Evolutionary conservation across 768 basidiomycete genomes (phyloP).

Genomic region (Trametes meyenii): DNA sequence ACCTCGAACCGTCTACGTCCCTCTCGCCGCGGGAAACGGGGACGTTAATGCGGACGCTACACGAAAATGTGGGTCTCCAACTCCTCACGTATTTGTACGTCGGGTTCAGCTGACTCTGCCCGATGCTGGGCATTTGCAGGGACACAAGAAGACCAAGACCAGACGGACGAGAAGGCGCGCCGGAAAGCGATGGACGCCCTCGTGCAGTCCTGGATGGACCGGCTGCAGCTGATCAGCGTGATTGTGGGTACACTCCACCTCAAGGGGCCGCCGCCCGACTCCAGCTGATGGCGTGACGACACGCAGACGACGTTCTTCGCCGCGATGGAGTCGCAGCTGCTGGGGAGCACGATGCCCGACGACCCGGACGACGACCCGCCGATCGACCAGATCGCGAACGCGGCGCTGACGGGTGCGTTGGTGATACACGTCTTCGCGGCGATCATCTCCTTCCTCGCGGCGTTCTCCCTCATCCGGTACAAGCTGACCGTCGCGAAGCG

Average conservation of each 20-base stretch:
- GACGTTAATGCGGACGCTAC: not conserved
- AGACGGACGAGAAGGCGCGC: constrained; percentile 47
- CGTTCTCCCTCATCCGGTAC: constrained; percentile 59
- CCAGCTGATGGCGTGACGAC: not conserved
- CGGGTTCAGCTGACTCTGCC: not conserved
- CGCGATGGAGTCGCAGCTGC: constrained; percentile 55
- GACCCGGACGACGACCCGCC: not conserved
- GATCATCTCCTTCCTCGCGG: constrained; percentile 53
- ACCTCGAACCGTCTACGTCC: not conserved
- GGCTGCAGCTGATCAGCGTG: constrained; percentile 61
- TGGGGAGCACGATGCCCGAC: constrained; percentile 46
- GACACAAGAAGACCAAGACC: constrained; percentile 54
- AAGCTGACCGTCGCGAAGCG: constrained; percentile 55
- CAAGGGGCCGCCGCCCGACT: not conserved
- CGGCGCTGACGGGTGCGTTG: constrained; percentile 53
- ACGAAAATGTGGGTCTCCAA: not conserved
- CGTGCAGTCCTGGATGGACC: constrained; percentile 64
- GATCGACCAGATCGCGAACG: constrained; percentile 38
- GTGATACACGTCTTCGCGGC: constrained; percentile 57
- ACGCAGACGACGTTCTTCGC: constrained; percentile 65
- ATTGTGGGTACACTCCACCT: constrained; percentile 44
- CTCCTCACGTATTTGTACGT: no score
- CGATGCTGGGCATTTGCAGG: constrained; percentile 28
- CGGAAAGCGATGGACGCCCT: constrained; percentile 52
- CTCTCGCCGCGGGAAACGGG: not conserved